Conservation (phyloP, 2,329 filamentous ascomycete species). For the Stemphylium lycopersici region DNA sequence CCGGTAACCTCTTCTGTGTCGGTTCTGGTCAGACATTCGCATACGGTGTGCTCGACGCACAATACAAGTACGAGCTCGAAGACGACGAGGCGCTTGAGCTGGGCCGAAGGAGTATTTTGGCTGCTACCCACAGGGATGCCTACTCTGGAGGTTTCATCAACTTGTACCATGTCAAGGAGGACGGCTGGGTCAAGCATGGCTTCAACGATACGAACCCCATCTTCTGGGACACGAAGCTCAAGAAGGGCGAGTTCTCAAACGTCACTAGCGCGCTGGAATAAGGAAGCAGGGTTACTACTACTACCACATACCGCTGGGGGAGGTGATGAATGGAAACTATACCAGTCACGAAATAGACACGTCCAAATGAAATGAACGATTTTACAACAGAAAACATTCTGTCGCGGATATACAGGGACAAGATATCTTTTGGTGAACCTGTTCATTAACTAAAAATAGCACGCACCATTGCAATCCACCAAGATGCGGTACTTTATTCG, state of each 20-base stretch:
- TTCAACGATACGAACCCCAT: constrained; percentile 98
- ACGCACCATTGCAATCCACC: neutral
- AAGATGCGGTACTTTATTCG: no score
- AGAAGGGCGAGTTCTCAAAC: constrained; percentile 98
- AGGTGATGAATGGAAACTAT: neutral
- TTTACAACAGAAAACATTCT: neutral
- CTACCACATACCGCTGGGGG: neutral
- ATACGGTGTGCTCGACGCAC: constrained; percentile 94
- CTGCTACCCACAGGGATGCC: constrained; percentile 96
- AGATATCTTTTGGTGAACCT: neutral
- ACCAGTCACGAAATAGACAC: constrained; percentile 14
- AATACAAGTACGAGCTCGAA: constrained; percentile 88
- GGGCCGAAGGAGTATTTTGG: constrained; percentile 88
- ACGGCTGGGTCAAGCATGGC: constrained; percentile 98
- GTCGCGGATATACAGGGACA: neutral
- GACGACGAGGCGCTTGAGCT: constrained; percentile 90
- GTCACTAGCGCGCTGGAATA: constrained; percentile 79
- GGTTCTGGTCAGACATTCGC: constrained; percentile 98
- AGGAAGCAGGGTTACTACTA: neutral
- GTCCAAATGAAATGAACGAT: constrained; percentile 16
- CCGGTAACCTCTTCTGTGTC: constrained; percentile 97
- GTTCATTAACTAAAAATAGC: constrained; percentile 3
- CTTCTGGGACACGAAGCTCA: constrained; percentile 99
- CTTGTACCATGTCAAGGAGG: constrained; percentile 98
- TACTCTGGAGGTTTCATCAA: constrained; percentile 99